Percentiles rank a stretch among this genome's conserved stretches.
These are phyloP conservation scores for Chenopodium suecicum DNA, from an alignment of 148 eudicot species.

Conservation along the genomic window DNA sequence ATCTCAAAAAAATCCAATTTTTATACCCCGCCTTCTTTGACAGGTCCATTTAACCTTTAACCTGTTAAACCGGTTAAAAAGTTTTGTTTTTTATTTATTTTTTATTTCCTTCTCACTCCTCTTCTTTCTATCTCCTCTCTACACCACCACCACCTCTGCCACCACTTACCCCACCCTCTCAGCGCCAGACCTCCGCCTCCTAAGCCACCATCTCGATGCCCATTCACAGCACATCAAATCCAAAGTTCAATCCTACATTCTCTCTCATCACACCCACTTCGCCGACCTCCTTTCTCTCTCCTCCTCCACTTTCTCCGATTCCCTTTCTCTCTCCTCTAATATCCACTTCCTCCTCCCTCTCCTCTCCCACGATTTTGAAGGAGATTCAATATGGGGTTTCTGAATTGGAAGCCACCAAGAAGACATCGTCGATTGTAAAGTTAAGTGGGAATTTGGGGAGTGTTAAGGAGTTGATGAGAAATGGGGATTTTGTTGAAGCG, in stretches of 20 bases:
- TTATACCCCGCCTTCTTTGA: too few species aligned
- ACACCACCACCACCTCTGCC: too few species aligned
- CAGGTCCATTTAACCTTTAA: too few species aligned
- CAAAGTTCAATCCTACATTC: slow-evolving; percentile 57
- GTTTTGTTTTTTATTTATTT: too few species aligned
- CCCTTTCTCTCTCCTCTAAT: slow-evolving; percentile 42
- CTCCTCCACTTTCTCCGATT: slow-evolving; percentile 42
- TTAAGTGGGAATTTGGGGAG: slow-evolving; percentile 38
- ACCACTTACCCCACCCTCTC: slow-evolving; percentile 31
- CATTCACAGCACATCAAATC: slow-evolving; percentile 74
- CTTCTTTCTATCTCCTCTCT: too few species aligned
- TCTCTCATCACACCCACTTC: slow-evolving; percentile 62
- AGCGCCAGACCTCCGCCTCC: slow-evolving; percentile 91
- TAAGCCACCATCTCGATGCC: slow-evolving; percentile 62
- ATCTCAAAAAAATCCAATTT: too few species aligned
- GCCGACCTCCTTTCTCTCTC: slow-evolving; percentile 58
- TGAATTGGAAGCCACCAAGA: slow-evolving; percentile 58
- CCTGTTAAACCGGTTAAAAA: too few species aligned
- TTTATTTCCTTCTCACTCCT: too few species aligned
- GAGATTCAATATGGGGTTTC: slow-evolving; percentile 38
- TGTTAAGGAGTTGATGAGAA: slow-evolving; percentile 39
- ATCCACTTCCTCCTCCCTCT: slow-evolving; percentile 42
- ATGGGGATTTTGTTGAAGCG: slow-evolving; percentile 62
- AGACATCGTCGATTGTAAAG: slow-evolving; percentile 41
- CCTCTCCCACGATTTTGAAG: slow-evolving; percentile 26